A percentile compares a stretch with the other conserved stretches of the same genome.
Evolutionary conservation across 164 flowering plant species (phyloP).

Genomic region (Aristolochia contorta): DNA sequence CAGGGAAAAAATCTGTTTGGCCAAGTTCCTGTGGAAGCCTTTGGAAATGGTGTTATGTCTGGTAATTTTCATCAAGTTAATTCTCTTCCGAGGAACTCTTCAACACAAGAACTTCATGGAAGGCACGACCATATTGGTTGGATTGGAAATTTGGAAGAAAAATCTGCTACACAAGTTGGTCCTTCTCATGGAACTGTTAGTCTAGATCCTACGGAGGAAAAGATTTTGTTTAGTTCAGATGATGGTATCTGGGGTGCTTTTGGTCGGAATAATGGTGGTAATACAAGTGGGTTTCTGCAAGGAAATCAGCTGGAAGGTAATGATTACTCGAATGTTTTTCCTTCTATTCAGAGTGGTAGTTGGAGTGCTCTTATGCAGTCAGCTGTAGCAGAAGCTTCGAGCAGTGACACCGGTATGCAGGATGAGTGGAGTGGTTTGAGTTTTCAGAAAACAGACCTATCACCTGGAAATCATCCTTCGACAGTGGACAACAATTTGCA

Average conservation of each 20-base stretch:
- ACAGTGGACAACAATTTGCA: constrained; percentile 34
- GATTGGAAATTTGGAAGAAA: constrained; percentile 23
- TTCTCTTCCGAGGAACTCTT: constrained; percentile 23
- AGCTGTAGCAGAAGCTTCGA: constrained; percentile 81
- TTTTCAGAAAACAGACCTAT: constrained; percentile 43
- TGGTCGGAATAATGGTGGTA: constrained; percentile 20
- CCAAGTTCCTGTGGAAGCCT: constrained; percentile 25
- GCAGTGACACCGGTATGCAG: constrained; percentile 56
- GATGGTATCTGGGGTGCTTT: constrained; percentile 47
- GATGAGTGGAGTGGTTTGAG: constrained; percentile 83
- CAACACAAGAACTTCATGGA: constrained; percentile 26
- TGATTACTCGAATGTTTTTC: constrained; percentile 29
- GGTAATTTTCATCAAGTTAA: constrained; percentile 29
- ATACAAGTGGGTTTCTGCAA: constrained; percentile 20
- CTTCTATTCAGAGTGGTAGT: constrained; percentile 72
- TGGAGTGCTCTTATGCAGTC: constrained; percentile 99
- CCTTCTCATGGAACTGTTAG: constrained; percentile 30
- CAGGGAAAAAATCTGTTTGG: constrained; percentile 33
- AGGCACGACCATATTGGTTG: constrained; percentile 32
- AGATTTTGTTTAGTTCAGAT: constrained; percentile 50
- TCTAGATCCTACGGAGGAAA: constrained; percentile 66
- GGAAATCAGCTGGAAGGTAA: constrained; percentile 28
- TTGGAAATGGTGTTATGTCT: constrained; percentile 15
- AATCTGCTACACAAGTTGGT: constrained; percentile 21
- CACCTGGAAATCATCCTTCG: constrained; percentile 37